Base-by-base conservation (phyloP, 371 early-diverging fungal genomes). In the Capillidium rhysosporum region DNA sequence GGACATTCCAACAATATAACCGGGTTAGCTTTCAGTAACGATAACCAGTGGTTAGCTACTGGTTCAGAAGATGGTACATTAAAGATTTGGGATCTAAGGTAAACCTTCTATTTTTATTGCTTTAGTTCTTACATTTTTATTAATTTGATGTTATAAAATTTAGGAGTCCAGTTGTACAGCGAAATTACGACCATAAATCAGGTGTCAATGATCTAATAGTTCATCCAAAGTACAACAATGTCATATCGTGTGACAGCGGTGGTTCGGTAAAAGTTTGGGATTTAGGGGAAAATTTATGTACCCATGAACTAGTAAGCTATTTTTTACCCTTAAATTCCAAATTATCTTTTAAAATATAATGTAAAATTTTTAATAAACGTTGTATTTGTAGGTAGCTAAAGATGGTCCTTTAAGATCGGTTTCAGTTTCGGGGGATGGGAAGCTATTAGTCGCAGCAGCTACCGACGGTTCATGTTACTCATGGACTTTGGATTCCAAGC, bases 191-290 rank as follows among this genome's bases (percentile, higher is more conserved):
- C 53, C 86, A 90, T 59, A 83, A 84, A 54, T 75, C 83, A 4
- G 80, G 89, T 7, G 89, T 96, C 51, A 92, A 86, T 56, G 93
- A 93, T 63, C 84, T 92, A 23, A 87, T 86, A 1, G 89, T 94
- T 61, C 93, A 94, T 67, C 93, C 97, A 0, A 75, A 94, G 61
- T 91, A 91, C 64, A 93, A 89, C 31, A 89, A 94, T 59, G 63
- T 96, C 7, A 77, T 92, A 45, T 88, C 93, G 0, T 89, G 92
- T 65, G 94, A 96, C 70, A 91, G 91, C 59, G 83, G 81, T 57
- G 97, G 97, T 2, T 68, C 76, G 34, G 84, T 96, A 40, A 86
- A 83, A 56, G 77, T 94, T 16, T 93, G 93, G 93, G 85, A 92
- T 70, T 64, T 92, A 57, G 77, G 79, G n/a, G 90, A 84, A 41